Base-by-base conservation (phyloP, 2,329 filamentous ascomycete genomes). In the Amylocarpus encephaloides region DNA sequence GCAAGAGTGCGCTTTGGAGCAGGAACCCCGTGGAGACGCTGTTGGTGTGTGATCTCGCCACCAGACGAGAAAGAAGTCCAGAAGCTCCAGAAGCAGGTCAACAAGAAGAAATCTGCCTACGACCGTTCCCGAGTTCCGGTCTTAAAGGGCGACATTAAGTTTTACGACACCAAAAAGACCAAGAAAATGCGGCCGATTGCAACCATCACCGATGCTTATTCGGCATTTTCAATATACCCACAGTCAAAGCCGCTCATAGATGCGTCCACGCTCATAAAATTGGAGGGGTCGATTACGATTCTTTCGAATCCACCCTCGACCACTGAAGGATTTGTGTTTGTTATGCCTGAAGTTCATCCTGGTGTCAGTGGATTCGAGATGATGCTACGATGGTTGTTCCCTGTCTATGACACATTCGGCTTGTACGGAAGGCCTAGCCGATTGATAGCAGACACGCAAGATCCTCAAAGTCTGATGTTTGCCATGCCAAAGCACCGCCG, bases 281-380 rank as follows among this genome's bases (percentile, higher is more conserved):
- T 98, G 26, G 93, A 98, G 70, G 93, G 91, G 9, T 82, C 82
- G 55, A 89, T 98, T 53, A 90, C 86, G 0, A 88, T 96, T 35
- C 90, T 96, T 69, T 85, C 85, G 0, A 79, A 83, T 11, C 83
- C 87, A 7, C 82, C 88, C 19, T 84, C 85, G 0, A 82, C 82
- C 2, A 86, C 86, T 0, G 93, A 98, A 66, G 93, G 93, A 0
- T 96, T 96, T 62, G 88, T 98, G 4, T 98, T 98, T 64, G 84
- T 97, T 59, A 96, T 98, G 91, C 93, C 93, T 3, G 93, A 98
- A 67, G 80, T 86, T 1, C 89, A 88, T 62, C 85, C 92, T n/a
- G 91, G 89, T 15, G 86, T 98, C 11, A 87, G 82, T 48, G 93
- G 93, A 0, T 95, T 97, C 60, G 93, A 97, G 68, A 96, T 94